Evolutionary conservation across 1,284 basidiomycete genomes (phyloP), one percentile per base, ranked within the genome.

Genomic region (Ganoderma meredithae): DNA sequence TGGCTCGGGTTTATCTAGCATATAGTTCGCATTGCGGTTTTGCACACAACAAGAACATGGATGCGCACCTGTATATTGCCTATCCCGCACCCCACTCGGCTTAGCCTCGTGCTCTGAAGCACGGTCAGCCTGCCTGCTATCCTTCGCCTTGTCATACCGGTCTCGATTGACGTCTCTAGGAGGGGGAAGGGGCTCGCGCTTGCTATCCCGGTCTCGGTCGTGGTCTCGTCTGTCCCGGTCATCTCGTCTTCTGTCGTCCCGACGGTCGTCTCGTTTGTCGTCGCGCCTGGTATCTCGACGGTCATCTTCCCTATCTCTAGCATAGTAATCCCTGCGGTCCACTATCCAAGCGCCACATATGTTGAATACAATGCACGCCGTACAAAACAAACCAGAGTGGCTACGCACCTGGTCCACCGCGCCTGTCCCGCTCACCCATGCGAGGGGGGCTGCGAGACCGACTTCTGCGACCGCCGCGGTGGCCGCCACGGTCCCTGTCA

Each of bases 391-490:
- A 15, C 63, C 19, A n/a, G 22, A 41, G 41, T 8, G 44, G n/a
- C 44, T 52, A 43, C 77, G 72, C 66, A 84, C 83, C 83, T 74
- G 74, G 70, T 65, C 76, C 76, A 68, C 83, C 76, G 67, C 83
- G 81, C 68, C 84, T 79, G 65, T 85, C 84, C 67, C 83, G 77
- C 19, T 84, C 82, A 55, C 81, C 75, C 76, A 86, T 81, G 53
- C 86, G 82, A 27, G 83, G 81, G 58, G 91, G 92, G 78, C 92
- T 94, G 64, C 89, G 86, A 44, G 90, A 92, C 69, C 91, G 85
- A 76, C 90, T 91, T 53, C 89, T 83, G 71, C 86, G 83, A 15
- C 69, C 82, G 59, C 84, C 81, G 67, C 85, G 72, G 67, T 73
- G 72, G 56, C 68, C 74, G 71, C 92, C 91, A 84, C 90, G 86